These are phyloP conservation scores for Cystofilobasidium macerans DNA, from an alignment of 768 basidiomycete species.

Conservation along the genomic window DNA sequence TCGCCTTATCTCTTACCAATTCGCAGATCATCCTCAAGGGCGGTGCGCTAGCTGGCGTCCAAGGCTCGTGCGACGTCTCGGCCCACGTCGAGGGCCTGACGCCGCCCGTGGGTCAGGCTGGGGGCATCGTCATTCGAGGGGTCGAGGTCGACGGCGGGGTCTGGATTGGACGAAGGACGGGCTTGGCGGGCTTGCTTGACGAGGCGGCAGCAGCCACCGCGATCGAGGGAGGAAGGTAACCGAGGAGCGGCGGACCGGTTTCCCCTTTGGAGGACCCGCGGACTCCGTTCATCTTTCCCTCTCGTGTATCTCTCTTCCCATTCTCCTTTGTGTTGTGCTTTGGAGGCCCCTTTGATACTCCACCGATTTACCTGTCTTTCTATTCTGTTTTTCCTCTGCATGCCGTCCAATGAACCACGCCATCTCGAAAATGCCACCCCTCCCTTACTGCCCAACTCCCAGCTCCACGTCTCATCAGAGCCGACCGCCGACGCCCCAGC, in stretches of 20 bases:
- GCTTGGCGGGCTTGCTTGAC: too few species aligned
- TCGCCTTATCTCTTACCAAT: background rate
- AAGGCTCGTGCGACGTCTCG: background rate
- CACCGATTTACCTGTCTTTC: too few species aligned
- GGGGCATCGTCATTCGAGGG: background rate
- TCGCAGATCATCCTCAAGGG: conserved; percentile 1
- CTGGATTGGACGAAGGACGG: background rate
- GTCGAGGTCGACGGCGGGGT: background rate
- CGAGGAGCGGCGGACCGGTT: too few species aligned
- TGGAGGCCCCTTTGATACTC: background rate
- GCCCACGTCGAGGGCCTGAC: background rate
- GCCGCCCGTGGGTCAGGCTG: background rate
- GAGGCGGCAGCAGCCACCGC: too few species aligned
- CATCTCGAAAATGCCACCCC: too few species aligned
- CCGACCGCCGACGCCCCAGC: background rate
- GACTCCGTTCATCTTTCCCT: background rate
- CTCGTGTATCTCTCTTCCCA: background rate
- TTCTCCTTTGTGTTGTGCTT: background rate
- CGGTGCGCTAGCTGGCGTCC: background rate
- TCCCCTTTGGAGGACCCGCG: too few species aligned
- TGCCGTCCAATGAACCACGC: background rate
- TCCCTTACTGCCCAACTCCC: background rate
- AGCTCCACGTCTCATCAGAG: background rate
- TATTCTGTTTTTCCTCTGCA: too few species aligned
- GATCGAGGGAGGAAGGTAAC: background rate